Conservation (phyloP, 768 basidiomycete genomes). For the Collybia nuda region DNA sequence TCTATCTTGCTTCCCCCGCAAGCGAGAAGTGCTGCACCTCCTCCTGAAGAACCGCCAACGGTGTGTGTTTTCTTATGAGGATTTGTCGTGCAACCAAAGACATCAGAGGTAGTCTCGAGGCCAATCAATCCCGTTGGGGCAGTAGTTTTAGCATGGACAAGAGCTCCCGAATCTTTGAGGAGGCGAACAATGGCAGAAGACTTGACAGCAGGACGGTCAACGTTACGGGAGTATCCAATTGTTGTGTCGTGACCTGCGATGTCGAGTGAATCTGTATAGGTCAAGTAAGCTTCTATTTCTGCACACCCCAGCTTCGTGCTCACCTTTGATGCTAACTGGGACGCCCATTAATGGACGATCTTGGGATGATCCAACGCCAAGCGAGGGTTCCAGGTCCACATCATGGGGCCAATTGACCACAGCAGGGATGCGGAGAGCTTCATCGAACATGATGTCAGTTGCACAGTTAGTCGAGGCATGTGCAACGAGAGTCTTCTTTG, state of each 20-base stretch:
- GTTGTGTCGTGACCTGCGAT: conserved; percentile 61
- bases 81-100: conserved; percentile 64
- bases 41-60: conserved; percentile 68
- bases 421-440: conserved; percentile 36
- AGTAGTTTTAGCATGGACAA: conserved; percentile 65
- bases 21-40: conserved; percentile 68
- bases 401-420: conserved; percentile 38
- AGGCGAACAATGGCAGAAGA: conserved; percentile 58
- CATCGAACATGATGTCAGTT: conserved; percentile 62
- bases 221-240: conserved; percentile 57
- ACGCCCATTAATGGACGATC: conserved; percentile 61
- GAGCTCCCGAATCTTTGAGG: conserved; percentile 60
- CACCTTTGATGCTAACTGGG: conserved; percentile 70
- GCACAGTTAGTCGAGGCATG: conserved; percentile 66
- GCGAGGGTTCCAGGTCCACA: conserved; percentile 32
- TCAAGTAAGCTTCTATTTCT: conserved; percentile 4
- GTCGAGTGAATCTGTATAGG: conserved; percentile 38
- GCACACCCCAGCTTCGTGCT: conserved; percentile 15
- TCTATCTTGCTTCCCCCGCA: conserved; percentile 65
- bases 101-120: conserved; percentile 56
- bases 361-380: conserved; percentile 27
- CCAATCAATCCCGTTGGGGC: conserved; percentile 55
- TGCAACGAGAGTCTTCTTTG: conserved; percentile 52
- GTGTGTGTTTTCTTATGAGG: conserved; percentile 55
- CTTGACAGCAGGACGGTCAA: conserved; percentile 38